Conservation (phyloP, 2,329 filamentous ascomycete genomes). For the Arthrobotrys pseudoclavata region DNA sequence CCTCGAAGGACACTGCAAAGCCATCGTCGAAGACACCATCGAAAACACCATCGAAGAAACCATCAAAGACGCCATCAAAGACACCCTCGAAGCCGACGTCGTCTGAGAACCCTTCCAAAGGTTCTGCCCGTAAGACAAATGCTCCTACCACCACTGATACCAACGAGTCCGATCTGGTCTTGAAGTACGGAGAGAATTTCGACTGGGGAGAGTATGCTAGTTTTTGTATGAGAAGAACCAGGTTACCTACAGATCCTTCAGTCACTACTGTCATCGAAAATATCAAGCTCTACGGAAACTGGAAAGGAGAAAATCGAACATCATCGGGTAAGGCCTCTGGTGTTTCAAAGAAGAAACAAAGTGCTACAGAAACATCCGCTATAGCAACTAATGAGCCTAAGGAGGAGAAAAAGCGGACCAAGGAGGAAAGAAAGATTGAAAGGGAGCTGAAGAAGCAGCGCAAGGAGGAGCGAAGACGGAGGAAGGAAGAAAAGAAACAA, state of each 20-base stretch:
- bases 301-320: constrained; percentile 9
- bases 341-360: constrained; percentile 9
- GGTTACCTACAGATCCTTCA: constrained; percentile 15
- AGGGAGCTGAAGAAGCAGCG: constrained; percentile 24
- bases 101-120: constrained; percentile 1
- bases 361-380: not conserved
- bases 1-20: not conserved
- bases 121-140: not conserved
- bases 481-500: constrained; percentile 18
- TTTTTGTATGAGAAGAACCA: constrained; percentile 11
- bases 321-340: not conserved
- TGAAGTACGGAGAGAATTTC: constrained; percentile 33
- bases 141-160: not conserved
- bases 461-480: constrained; percentile 16
- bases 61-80: too few species aligned
- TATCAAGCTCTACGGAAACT: constrained; percentile 29
- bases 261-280: constrained; percentile 28
- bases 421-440: constrained; percentile 1
- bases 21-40: not conserved
- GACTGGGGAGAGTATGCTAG: constrained; percentile 29
- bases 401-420: constrained; percentile 14
- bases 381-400: not conserved
- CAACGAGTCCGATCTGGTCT: not conserved
- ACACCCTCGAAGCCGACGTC: not conserved
- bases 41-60: not conserved